Percentiles rank a stretch among this genome's conserved stretches.
Conservation (phyloP, 371 early-diverging fungal genomes). For the Lichtheimia corymbifera region DNA sequence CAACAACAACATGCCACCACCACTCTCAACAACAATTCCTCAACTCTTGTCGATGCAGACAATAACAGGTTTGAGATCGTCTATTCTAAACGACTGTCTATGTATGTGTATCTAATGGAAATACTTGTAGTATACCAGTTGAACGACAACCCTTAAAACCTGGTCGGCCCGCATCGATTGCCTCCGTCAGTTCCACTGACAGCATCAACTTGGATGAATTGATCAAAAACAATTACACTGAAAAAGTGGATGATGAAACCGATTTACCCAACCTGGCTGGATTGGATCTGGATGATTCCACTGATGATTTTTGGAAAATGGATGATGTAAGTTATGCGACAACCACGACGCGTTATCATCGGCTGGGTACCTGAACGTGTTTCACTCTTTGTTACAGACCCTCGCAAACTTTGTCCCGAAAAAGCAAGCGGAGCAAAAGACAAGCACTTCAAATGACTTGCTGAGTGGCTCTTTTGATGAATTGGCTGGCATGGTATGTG, state of each 20-base stretch:
- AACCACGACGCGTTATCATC: background rate
- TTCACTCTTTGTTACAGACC: slow-evolving; percentile 17
- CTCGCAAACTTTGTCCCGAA: slow-evolving; percentile 31
- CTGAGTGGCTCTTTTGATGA: no score
- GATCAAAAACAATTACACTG: slow-evolving; percentile 41
- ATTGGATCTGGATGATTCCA: slow-evolving; percentile 48
- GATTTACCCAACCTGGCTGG: slow-evolving; percentile 37
- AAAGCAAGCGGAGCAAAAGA: no score
- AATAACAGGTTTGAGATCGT: slow-evolving; percentile 15
- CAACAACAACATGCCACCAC: slow-evolving; percentile 6
- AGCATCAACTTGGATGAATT: slow-evolving; percentile 46
- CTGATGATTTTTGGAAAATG: slow-evolving; percentile 50
- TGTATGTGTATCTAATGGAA: background rate
- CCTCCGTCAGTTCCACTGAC: slow-evolving; percentile 45
- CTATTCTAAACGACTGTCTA: background rate
- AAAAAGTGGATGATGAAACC: slow-evolving; percentile 45
- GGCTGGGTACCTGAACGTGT: background rate
- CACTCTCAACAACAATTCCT: background rate
- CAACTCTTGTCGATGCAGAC: slow-evolving; percentile 15
- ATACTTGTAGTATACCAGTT: background rate
- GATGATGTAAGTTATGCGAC: slow-evolving; percentile 25
- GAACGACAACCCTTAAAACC: background rate
- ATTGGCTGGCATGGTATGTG: no score
- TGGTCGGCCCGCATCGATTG: slow-evolving; percentile 32
- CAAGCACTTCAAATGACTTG: no score